These are phyloP conservation scores for Takakia lepidozioides DNA, from an alignment of 225 moss, liverwort and hornwort species.

Conservation along the genomic window DNA sequence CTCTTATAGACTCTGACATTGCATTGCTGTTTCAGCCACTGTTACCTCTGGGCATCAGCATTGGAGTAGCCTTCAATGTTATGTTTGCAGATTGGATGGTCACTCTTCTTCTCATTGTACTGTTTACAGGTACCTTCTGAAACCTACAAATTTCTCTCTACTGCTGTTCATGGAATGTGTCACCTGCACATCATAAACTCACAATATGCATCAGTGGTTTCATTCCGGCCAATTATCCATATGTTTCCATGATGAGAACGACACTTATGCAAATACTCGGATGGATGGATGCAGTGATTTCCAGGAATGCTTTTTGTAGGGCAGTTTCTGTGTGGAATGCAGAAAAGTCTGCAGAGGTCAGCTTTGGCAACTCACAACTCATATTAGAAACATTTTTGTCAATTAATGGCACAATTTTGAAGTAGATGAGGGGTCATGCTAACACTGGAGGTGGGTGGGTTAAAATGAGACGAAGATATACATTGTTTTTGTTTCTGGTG, in stretches of 20 bases:
- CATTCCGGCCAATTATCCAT: not conserved
- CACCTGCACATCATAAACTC: too few species aligned
- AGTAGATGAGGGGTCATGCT: too few species aligned
- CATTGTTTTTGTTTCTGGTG: not conserved
- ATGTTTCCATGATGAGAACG: not conserved
- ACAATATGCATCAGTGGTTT: not conserved
- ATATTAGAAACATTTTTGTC: too few species aligned
- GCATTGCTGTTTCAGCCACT: not conserved
- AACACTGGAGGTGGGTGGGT: not conserved
- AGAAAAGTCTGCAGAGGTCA: not conserved
- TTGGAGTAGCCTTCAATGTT: too few species aligned
- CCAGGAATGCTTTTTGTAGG: not conserved
- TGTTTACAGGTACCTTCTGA: not conserved
- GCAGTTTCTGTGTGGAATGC: not conserved
- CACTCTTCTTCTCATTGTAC: not conserved
- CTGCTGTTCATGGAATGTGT: too few species aligned
- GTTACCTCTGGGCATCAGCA: not conserved
- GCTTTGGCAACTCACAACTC: not conserved
- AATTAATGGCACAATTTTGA: too few species aligned
- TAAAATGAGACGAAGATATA: not conserved
- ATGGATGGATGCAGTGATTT: not conserved
- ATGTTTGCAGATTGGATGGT: conserved; percentile 3
- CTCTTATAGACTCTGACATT: not conserved
- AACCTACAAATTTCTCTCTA: too few species aligned
- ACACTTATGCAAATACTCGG: too few species aligned